phyloP scores from a whole-genome alignment of 73 alveolate genomes.

The Blepharisma japonicum region DNA sequence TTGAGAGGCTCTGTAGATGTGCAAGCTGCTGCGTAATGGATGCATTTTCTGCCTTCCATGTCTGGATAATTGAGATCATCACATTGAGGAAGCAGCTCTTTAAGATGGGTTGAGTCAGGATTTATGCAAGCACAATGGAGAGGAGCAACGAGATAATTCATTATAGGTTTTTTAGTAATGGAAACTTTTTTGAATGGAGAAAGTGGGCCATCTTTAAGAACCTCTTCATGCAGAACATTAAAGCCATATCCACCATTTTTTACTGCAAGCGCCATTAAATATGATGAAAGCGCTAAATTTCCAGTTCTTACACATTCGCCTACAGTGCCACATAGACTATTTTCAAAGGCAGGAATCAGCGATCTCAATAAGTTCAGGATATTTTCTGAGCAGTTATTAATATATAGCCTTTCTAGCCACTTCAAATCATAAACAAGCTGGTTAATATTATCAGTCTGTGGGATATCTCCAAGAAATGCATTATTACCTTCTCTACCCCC shows the following conservation, averaged over 20 bases:
- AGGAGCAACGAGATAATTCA: conserved; percentile 87
- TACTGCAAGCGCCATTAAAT: conserved; percentile 52
- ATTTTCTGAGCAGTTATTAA: conserved; percentile 49
- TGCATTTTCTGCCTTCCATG: conserved; percentile 64
- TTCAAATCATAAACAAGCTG: conserved; percentile 35
- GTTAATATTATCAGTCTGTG: conserved; percentile 28
- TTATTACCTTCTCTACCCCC: conserved; percentile 96
- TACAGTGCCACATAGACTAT: conserved; percentile 47
- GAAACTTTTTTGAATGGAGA: conserved; percentile 57
- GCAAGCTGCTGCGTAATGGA: conserved; percentile 98
- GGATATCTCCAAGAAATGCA: conserved; percentile 89
- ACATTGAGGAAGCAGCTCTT: conserved; percentile 61
- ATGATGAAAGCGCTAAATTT: conserved; percentile 71
- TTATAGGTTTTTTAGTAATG: conserved; percentile 83
- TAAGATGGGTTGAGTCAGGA: conserved; percentile 77
- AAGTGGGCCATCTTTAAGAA: conserved; percentile 57
- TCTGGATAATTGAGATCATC: conserved; percentile 59
- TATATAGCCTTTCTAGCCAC: conserved; percentile 48
- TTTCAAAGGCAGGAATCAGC: conserved; percentile 45
- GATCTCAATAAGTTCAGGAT: conserved; percentile 68
- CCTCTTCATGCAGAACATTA: conserved; percentile 87
- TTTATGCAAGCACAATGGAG: conserved; percentile 95
- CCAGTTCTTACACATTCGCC: conserved; percentile 84
- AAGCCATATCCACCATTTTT: conserved; percentile 84
- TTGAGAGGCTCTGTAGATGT: conserved; percentile 78